A percentile compares a stretch with the other conserved stretches of the same genome.
Conservation (phyloP, 2,329 filamentous ascomycete species). For the Fusarium secorum region DNA sequence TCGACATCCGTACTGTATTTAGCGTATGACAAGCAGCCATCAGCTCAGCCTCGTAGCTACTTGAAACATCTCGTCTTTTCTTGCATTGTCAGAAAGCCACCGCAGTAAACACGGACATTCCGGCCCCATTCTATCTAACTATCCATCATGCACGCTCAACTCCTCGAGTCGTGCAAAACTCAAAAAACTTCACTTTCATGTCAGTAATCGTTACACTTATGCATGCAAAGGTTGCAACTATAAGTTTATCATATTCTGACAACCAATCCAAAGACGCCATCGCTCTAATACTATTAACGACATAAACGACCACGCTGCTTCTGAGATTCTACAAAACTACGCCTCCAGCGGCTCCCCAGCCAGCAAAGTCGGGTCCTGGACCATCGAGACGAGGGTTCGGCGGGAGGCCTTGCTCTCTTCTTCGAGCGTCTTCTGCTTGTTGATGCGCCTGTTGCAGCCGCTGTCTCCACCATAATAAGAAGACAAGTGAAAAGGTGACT, state of each 20-base stretch:
- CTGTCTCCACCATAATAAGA: slow-evolving; percentile 83
- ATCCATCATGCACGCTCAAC: not conserved
- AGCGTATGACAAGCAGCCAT: not conserved
- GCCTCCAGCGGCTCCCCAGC: slow-evolving; percentile 50
- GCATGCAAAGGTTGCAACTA: not conserved
- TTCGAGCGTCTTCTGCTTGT: slow-evolving; percentile 45
- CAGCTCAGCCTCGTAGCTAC: slow-evolving; percentile 22
- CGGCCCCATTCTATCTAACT: not conserved
- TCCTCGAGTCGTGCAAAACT: not conserved
- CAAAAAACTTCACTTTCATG: not conserved
- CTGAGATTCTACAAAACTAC: slow-evolving; percentile 43
- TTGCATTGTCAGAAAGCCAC: slow-evolving; percentile 17
- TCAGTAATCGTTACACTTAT: not conserved
- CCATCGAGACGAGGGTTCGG: slow-evolving; percentile 37
- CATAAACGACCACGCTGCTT: slow-evolving; percentile 28
- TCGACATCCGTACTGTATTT: not conserved
- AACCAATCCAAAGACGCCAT: slow-evolving; percentile 42
- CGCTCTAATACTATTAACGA: slow-evolving; percentile 39
- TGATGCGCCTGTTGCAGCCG: slow-evolving; percentile 68
- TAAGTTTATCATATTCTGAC: slow-evolving; percentile 4
- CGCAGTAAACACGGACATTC: not conserved
- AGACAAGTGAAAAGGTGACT: slow-evolving; percentile 75
- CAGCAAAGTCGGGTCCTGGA: slow-evolving; percentile 44
- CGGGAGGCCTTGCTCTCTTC: slow-evolving; percentile 45
- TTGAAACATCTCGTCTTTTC: slow-evolving; percentile 19